Evolutionary conservation across 768 basidiomycete genomes (phyloP).

Genomic region (Austroboletus eburneus): DNA sequence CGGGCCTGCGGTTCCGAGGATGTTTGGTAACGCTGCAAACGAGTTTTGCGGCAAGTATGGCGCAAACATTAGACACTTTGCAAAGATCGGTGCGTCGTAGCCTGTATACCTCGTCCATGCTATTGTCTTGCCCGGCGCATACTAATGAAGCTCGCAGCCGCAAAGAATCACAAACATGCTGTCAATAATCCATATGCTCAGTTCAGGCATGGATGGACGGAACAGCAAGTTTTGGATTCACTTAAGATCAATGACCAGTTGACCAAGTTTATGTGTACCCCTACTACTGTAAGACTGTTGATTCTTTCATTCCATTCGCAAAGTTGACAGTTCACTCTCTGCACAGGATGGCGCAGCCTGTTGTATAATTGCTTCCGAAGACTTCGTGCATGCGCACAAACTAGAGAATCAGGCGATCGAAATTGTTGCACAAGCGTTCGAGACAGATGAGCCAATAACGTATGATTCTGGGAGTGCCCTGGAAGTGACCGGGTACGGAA

Average conservation of each 20-base stretch:
- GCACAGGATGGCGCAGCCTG: conserved; percentile 67
- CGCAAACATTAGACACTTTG: conserved; percentile 57
- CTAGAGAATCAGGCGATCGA: conserved; percentile 86
- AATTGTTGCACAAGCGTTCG: conserved; percentile 58
- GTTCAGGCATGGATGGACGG: conserved; percentile 71
- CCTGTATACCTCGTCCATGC: too few species aligned
- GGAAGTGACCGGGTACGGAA: conserved; percentile 70
- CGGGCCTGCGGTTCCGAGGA: conserved; percentile 63
- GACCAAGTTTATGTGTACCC: conserved; percentile 81
- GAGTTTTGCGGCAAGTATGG: conserved; percentile 75
- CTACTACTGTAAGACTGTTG: conserved; percentile 58
- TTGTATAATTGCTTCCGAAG: conserved; percentile 73
- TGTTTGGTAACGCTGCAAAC: conserved; percentile 66
- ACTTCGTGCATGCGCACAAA: conserved; percentile 63
- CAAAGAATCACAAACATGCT: conserved; percentile 79
- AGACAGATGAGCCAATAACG: conserved; percentile 58
- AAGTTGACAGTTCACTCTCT: not conserved
- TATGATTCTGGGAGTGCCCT: conserved; percentile 67
- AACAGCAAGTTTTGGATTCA: conserved; percentile 61
- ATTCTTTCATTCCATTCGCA: not conserved
- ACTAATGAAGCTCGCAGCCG: conserved; percentile 41
- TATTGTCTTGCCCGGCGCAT: not conserved
- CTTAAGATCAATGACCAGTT: conserved; percentile 64
- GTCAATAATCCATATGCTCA: conserved; percentile 80
- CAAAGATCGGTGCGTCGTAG: conserved; percentile 60